These are phyloP conservation scores for Aspergillus wentii DNA, from an alignment of 495 filamentous ascomycete genomes.

Conservation along the genomic window DNA sequence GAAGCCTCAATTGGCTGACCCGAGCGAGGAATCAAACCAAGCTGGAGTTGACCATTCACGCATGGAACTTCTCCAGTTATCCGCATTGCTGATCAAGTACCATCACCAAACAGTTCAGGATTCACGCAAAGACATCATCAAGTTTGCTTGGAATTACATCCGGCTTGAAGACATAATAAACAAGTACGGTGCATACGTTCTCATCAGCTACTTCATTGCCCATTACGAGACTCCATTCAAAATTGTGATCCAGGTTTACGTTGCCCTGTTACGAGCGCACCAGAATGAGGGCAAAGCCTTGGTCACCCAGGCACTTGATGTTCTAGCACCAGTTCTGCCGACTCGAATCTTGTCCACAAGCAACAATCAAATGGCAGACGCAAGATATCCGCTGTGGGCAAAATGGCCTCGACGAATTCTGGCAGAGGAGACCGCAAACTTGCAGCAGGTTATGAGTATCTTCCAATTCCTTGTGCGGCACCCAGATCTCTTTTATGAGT, in stretches of 20 bases:
- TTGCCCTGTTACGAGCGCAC: constrained; percentile 82
- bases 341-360: constrained; percentile 46
- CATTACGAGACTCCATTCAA: constrained; percentile 95
- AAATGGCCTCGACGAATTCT: constrained; percentile 87
- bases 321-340: constrained; percentile 90
- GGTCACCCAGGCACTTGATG: constrained; percentile 89
- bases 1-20: constrained; percentile 80
- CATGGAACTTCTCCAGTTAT: constrained; percentile 93
- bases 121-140: constrained; percentile 95
- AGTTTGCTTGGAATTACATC: constrained; percentile 98
- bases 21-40: constrained; percentile 78
- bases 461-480: constrained; percentile 95
- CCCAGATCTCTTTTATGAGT: constrained; percentile 91
- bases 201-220: constrained; percentile 96
- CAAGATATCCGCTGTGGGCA: constrained; percentile 75
- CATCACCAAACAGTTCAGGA: constrained; percentile 79
- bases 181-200: constrained; percentile 95
- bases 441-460: constrained; percentile 94
- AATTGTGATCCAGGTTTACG: constrained; percentile 92
- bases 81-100: constrained; percentile 91
- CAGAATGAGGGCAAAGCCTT: constrained; percentile 91
- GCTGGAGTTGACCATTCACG: constrained; percentile 90
- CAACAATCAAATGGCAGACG: constrained; percentile 41
- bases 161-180: constrained; percentile 97
- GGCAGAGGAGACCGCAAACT: constrained; percentile 91